Base-by-base conservation (phyloP, 2,329 filamentous ascomycete species). In the Cladosporium sp. region DNA sequence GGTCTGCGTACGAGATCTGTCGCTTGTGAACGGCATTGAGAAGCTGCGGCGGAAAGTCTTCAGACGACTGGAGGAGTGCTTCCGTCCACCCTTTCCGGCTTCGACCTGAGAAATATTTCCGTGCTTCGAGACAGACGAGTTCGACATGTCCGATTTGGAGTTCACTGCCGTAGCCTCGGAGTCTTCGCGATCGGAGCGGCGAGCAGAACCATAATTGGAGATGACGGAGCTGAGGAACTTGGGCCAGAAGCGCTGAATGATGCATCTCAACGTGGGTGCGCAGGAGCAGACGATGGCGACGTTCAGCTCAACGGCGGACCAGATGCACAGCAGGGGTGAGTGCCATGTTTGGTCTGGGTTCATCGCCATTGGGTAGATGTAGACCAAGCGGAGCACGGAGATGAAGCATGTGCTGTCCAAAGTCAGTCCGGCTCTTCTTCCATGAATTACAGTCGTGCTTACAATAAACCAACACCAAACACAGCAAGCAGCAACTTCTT, bases 401-500 rank as follows among this genome's bases (percentile, higher is more conserved):
- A 68, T 62, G 51, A 72, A 59, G 58, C 70, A 72, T 30, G 69
- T 67, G 59, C 51, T 60, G 12, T 14, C 14, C 15, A 6, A 39
- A 5, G 43, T 55, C 45, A 68, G 67, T n/a, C 30, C 30, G 9
- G 7, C 30, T 34, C 30, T 34, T 34, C 30, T 34, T 8, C 8
- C 30, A 17, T 12, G 19, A 38, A 2, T 17, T 8, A 20, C 4
- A 14, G 34, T n/a, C 34, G 8, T 8, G 43, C 17, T 28, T 20
- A 55, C 55, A 39, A 60, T 12, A 68, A 60, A 34, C 72, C 73
- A 0, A 75, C 55, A 2, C 63, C 67, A 54, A 75, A 74, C 6
- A 74, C 70, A 5, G 64, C 60, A 51, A 73, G 65, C 11, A 75
- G 59, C 3, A 67, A 70, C 5, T 68, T 60, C 58, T 71, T 72